Conservation (phyloP, 2,329 filamentous ascomycete genomes). For the Lanzia echinophila region DNA sequence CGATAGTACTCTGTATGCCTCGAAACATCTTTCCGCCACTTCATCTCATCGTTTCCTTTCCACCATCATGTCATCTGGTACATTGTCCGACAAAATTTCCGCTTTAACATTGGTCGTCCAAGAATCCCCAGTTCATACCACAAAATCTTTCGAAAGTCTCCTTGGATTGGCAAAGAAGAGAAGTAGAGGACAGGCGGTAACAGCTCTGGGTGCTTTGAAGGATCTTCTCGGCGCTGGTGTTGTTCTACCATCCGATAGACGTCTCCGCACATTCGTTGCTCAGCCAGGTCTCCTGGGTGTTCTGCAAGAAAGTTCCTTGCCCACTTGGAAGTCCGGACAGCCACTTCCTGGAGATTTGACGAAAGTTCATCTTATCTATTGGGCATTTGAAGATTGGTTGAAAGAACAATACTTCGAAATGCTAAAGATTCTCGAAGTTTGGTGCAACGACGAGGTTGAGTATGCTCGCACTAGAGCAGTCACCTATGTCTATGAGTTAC, state of each 20-base stretch:
- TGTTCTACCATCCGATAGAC: constrained; percentile 74
- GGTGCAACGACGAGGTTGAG: constrained; percentile 93
- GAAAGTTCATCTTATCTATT: constrained; percentile 72
- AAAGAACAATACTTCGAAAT: constrained; percentile 92
- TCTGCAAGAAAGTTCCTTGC: constrained; percentile 53
- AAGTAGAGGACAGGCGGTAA: constrained; percentile 85
- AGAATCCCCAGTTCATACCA: constrained; percentile 91
- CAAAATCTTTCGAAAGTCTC: constrained; percentile 79
- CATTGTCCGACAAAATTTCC: constrained; percentile 92
- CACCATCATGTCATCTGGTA: constrained; percentile 94
- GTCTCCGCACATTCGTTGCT: constrained; percentile 69
- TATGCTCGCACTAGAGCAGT: constrained; percentile 84
- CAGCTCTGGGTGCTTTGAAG: constrained; percentile 86
- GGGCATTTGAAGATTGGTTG: constrained; percentile 92
- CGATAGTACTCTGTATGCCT: constrained; percentile 70
- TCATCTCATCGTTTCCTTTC: constrained; percentile 95
- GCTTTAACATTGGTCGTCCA: constrained; percentile 90
- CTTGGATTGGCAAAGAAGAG: constrained; percentile 82
- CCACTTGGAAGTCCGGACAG: constrained; percentile 61
- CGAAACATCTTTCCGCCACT: constrained; percentile 64
- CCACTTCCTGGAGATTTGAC: constrained; percentile 67
- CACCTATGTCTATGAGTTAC: constrained; percentile 82
- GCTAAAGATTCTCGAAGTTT: constrained; percentile 81
- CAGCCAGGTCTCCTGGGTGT: constrained; percentile 71
- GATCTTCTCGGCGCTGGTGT: constrained; percentile 89